Conservation (phyloP, 2,329 filamentous ascomycete species). For the Tympanopsis confertula region DNA sequence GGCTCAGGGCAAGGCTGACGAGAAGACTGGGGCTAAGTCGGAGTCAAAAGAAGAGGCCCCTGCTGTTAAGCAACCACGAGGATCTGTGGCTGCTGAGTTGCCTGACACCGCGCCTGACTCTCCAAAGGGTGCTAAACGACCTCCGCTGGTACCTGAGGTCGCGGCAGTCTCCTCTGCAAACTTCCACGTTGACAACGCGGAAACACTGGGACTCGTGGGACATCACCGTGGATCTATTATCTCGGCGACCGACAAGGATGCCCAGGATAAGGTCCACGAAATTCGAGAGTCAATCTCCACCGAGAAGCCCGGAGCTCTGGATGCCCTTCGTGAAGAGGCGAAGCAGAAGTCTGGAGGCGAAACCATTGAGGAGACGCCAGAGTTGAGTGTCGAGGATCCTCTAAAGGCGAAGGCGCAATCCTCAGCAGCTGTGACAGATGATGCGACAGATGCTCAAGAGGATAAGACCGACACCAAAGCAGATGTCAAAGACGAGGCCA, state of each 20-base stretch:
- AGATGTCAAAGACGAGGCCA: no score
- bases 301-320: slow-evolving; percentile 9
- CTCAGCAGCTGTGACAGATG: no score
- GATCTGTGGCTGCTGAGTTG: slow-evolving; percentile 1
- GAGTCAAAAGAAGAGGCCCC: not conserved
- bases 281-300: slow-evolving; percentile 22
- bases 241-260: slow-evolving; percentile 17
- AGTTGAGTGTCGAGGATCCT: no score
- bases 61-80: not conserved
- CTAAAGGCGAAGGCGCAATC: no score
- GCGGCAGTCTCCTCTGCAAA: slow-evolving; percentile 23
- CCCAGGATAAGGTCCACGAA: slow-evolving; percentile 20
- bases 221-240: slow-evolving; percentile 23
- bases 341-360: not conserved
- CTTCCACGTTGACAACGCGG: slow-evolving; percentile 20
- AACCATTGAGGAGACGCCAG: not conserved
- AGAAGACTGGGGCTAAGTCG: not conserved
- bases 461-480: no score
- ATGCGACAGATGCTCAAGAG: no score
- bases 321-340: not conserved
- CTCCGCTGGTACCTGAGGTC: slow-evolving; percentile 17
- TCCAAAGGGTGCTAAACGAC: slow-evolving; percentile 9
- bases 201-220: slow-evolving; percentile 19
- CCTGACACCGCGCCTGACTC: no score
- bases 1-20: slow-evolving; percentile 7